Base-by-base conservation (phyloP, 1,139 yeast species). In the Nadsonia commutata region DNA sequence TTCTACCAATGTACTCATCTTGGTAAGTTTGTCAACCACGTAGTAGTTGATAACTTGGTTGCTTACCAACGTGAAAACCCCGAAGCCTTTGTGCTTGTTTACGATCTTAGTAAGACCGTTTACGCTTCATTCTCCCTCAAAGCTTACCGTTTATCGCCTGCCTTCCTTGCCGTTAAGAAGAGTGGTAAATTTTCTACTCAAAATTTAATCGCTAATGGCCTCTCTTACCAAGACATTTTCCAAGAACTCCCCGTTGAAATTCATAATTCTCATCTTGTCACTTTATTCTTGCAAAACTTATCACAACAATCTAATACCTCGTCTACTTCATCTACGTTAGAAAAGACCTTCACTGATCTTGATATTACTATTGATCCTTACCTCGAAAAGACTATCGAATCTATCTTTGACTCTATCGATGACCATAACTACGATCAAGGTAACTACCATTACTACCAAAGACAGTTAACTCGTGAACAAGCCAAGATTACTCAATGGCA, bases 401-500 rank as follows among this genome's bases (percentile, higher is more conserved):
- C 75, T 40, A 70, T 85, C 54, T 73, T 79, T 56, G 81, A 80
- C 46, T 77, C 85, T 44, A 74, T 82, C 40, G 94, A 85, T 60
- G 78, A 80, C 41, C 78, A 77, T 66, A 80, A 80, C 65, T 79
- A 79, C 57, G 93, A 82, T 57, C 84, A 82, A 60, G 80, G 81
- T 53, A 82, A 80, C 64, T 79, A 80, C 68, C 82, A 82, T 66
- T 84, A 78, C 67, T 63, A 62, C 52, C 94, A 82, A 65, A 77
- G 94, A 66, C 80, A 76, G 56, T 68, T 76, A 51, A 74, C 78
- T 44, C 75, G 86, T 60, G 94, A 83, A 58, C 70, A 71, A 59
- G 65, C 76, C 48, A 81, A 79, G 66, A 72, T 82, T 50, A 69
- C 71, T 51, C 85, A 78, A 60, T 82, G 93, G 90, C 76, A 75